A percentile compares a stretch with the other conserved stretches of the same genome.
These are phyloP conservation scores for Phytophthora vignae DNA, from an alignment of 352 stramenopile genomes.

Conservation along the genomic window DNA sequence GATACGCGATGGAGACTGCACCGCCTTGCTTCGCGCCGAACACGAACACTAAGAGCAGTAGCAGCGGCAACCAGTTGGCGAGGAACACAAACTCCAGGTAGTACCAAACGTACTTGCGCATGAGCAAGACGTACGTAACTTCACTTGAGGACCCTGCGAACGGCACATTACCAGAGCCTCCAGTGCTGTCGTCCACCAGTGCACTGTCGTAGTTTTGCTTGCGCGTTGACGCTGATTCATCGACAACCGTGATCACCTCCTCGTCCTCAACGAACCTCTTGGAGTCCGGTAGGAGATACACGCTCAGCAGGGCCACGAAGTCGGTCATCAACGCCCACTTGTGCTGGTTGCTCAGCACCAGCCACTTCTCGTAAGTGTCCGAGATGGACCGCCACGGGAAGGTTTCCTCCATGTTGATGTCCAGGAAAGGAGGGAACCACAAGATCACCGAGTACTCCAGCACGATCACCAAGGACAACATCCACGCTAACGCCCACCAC, in stretches of 20 bases:
- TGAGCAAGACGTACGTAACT: constrained; percentile 66
- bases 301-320: constrained; percentile 71
- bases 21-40: constrained; percentile 76
- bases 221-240: constrained; percentile 30
- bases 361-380: constrained; percentile 68
- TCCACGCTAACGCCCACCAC: constrained; percentile 62
- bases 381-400: constrained; percentile 67
- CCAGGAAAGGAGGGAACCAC: constrained; percentile 69
- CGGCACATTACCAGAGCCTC: constrained; percentile 1
- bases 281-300: constrained; percentile 77
- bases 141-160: constrained; percentile 33
- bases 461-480: constrained; percentile 77
- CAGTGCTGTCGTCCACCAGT: constrained; percentile 13
- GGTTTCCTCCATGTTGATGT: constrained; percentile 65
- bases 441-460: constrained; percentile 76
- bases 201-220: constrained; percentile 15
- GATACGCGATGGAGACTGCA: constrained; percentile 77
- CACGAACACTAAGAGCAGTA: constrained; percentile 79
- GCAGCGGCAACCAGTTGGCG: constrained; percentile 68
- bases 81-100: constrained; percentile 74
- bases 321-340: constrained; percentile 83
- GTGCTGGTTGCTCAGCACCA: constrained; percentile 72
- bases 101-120: constrained; percentile 73
- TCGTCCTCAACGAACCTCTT: constrained; percentile 44
- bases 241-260: constrained; percentile 41